These are phyloP conservation scores for Solanum hybrid DNA, from an alignment of 305 asterid genomes.

Conservation along the genomic window DNA sequence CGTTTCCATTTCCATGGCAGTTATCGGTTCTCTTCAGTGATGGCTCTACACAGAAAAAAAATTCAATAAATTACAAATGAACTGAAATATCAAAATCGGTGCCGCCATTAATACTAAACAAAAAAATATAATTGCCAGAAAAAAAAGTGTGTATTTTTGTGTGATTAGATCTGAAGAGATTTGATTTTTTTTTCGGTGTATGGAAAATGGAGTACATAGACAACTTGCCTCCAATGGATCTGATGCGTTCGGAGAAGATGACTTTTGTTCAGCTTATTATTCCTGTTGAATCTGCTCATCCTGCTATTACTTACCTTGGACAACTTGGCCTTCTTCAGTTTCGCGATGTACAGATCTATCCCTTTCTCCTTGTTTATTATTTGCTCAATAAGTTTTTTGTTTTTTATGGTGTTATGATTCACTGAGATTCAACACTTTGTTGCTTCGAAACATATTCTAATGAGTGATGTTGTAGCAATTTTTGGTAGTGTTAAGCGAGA, in stretches of 20 bases:
- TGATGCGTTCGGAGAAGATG: constrained; percentile 99
- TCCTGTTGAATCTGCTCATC: constrained; percentile 94
- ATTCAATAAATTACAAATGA: neutral
- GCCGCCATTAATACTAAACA: neutral
- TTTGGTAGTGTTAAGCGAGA: neutral
- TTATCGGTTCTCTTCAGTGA: neutral
- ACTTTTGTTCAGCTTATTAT: constrained; percentile 81
- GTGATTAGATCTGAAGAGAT: constrained; percentile 26
- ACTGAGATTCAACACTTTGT: neutral
- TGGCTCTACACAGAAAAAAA: neutral
- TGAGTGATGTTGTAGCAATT: neutral
- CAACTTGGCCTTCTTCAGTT: constrained; percentile 87
- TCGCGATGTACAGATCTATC: constrained; percentile 67
- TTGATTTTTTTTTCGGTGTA: constrained; percentile 20
- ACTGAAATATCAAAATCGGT: neutral
- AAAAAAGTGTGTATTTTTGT: neutral
- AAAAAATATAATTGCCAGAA: neutral
- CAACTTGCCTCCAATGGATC: constrained; percentile 86
- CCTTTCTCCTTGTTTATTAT: neutral
- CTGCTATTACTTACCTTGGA: constrained; percentile 82
- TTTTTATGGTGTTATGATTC: neutral
- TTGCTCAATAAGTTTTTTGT: neutral
- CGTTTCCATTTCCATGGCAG: neutral
- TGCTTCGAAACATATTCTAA: neutral
- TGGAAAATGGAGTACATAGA: constrained; percentile 60